phyloP scores from a whole-genome alignment of 2,329 filamentous ascomycete species.

The Onygena corvina region DNA sequence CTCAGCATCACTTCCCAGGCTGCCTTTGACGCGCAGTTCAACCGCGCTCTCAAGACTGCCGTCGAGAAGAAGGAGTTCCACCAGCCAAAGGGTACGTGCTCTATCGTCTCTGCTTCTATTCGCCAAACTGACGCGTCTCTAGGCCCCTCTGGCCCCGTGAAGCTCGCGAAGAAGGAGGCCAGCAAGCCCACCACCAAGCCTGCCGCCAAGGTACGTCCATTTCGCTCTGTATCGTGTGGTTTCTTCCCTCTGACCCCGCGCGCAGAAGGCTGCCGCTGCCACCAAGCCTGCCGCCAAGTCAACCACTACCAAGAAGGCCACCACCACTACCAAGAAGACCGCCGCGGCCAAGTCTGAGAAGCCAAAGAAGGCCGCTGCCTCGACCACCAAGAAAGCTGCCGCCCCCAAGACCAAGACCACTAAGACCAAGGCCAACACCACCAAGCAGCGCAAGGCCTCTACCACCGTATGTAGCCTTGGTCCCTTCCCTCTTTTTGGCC shows the following conservation, averaged over 20 bases:
- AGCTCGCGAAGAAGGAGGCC: slow-evolving; percentile 70
- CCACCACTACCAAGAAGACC: slow-evolving; percentile 19
- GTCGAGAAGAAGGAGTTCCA: slow-evolving; percentile 78
- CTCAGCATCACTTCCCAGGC: slow-evolving; percentile 43
- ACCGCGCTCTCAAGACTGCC: slow-evolving; percentile 68
- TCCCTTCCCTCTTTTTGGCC: not conserved
- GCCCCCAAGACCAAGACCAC: slow-evolving; percentile 46
- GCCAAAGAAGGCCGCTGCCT: slow-evolving; percentile 32
- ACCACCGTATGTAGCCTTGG: slow-evolving; percentile 27
- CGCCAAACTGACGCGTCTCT: slow-evolving; percentile 22
- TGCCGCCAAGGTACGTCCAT: slow-evolving; percentile 19
- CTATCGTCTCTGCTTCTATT: slow-evolving; percentile 1
- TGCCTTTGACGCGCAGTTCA: slow-evolving; percentile 64
- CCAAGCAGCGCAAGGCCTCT: slow-evolving; percentile 44
- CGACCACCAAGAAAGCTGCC: slow-evolving; percentile 34
- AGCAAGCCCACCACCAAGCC: slow-evolving; percentile 30
- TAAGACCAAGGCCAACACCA: slow-evolving; percentile 42
- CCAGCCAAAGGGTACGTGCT: slow-evolving; percentile 71
- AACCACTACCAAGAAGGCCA: slow-evolving; percentile 21
- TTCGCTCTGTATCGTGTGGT: not conserved
- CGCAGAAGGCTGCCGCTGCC: slow-evolving; percentile 11
- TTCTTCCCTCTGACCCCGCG: not conserved
- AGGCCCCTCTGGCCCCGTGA: slow-evolving; percentile 80
- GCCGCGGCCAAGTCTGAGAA: slow-evolving; percentile 30
- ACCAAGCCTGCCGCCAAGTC: slow-evolving; percentile 27